A percentile compares a stretch with the other conserved stretches of the same genome.
These are phyloP conservation scores for Ophiocordyceps camponoti-rufipedis DNA, from an alignment of 2,329 filamentous ascomycete species.

Conservation along the genomic window DNA sequence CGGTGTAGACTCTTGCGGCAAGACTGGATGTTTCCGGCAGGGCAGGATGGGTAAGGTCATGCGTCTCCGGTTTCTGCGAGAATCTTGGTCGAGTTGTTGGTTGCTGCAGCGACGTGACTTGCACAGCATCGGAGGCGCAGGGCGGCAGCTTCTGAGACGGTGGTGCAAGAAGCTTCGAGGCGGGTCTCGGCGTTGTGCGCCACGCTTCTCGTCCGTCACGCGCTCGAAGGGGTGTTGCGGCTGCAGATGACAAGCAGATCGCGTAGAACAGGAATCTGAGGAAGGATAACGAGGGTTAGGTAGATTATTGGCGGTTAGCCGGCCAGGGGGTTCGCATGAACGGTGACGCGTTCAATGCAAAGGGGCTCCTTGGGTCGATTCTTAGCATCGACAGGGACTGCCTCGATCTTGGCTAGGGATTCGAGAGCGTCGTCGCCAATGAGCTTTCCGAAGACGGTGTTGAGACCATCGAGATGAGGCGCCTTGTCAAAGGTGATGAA, in stretches of 20 bases:
- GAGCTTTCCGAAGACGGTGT: slow-evolving; percentile 67
- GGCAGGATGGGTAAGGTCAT: too few relatives aligned
- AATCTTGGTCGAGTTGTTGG: too few relatives aligned
- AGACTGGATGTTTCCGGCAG: too few relatives aligned
- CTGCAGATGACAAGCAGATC: too few relatives aligned
- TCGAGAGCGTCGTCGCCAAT: slow-evolving; percentile 44
- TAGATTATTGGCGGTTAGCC: slow-evolving; percentile 23
- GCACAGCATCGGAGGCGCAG: too few relatives aligned
- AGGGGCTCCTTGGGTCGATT: slow-evolving; percentile 49
- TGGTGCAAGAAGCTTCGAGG: too few relatives aligned
- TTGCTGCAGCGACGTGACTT: too few relatives aligned
- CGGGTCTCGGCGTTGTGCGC: background rate
- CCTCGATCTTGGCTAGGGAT: slow-evolving; percentile 55
- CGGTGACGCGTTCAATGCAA: slow-evolving; percentile 48
- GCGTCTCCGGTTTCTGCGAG: too few relatives aligned
- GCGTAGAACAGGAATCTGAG: background rate
- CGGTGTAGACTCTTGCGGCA: too few relatives aligned
- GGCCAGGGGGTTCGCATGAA: slow-evolving; percentile 68
- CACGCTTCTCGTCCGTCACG: background rate
- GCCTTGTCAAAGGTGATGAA: slow-evolving; percentile 65
- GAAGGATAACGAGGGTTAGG: background rate
- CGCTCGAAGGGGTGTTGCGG: background rate
- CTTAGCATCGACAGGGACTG: slow-evolving; percentile 59
- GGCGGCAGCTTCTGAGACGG: too few relatives aligned
- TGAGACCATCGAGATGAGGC: slow-evolving; percentile 65